These are phyloP conservation scores for Moricandia moricandioides DNA, from an alignment of 345 rosid genomes.

Conservation along the genomic window DNA sequence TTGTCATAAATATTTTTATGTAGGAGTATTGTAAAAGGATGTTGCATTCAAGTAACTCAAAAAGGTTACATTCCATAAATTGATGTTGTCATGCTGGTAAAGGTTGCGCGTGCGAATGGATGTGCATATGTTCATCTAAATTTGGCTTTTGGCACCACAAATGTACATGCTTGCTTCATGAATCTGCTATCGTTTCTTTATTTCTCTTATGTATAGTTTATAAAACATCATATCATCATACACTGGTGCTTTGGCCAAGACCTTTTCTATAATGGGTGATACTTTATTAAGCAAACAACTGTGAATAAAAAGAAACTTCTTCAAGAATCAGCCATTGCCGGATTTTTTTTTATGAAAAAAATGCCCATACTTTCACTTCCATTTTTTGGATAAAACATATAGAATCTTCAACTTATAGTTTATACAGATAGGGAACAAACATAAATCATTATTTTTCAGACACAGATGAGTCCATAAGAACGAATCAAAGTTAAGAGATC, in stretches of 20 bases:
- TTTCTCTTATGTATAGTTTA: neutral
- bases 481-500: neutral
- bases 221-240: neutral
- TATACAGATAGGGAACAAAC: neutral
- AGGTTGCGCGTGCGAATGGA: slow-evolving; percentile 27
- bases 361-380: neutral
- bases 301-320: neutral
- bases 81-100: slow-evolving; percentile 14
- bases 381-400: neutral
- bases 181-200: slow-evolving; percentile 9
- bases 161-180: slow-evolving; percentile 34
- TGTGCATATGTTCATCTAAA: neutral
- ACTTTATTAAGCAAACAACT: neutral
- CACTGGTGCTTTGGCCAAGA: neutral
- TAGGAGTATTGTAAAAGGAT: neutral
- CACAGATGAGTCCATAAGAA: neutral
- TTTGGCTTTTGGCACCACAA: slow-evolving; percentile 24
- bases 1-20: neutral
- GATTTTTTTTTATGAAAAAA: neutral
- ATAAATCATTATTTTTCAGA: neutral
- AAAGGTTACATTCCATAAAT: neutral
- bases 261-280: neutral
- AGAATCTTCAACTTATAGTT: neutral
- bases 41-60: slow-evolving; percentile 6
- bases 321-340: neutral